Evolutionary conservation across 2,329 filamentous ascomycete species (phyloP).

Genomic region (Penicillium expansum): DNA sequence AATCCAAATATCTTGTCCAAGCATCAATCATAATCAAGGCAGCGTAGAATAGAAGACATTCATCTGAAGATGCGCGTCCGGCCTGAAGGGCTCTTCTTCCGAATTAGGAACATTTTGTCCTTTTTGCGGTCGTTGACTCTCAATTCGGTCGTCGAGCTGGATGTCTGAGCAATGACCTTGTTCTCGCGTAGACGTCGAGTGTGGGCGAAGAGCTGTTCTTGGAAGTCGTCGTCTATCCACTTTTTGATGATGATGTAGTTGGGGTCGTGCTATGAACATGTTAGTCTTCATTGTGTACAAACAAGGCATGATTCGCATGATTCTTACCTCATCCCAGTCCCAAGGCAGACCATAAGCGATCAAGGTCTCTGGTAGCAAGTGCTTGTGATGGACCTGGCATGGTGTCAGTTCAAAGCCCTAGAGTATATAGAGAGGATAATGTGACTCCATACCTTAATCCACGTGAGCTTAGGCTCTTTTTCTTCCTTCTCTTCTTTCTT

Average conservation of each 20-base stretch:
- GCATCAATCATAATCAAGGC: constrained; percentile 4
- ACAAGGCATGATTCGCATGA: constrained; percentile 4
- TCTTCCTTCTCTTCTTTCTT: constrained; percentile 35
- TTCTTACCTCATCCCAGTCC: constrained; percentile 48
- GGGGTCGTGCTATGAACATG: constrained; percentile 51
- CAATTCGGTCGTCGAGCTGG: constrained; percentile 40
- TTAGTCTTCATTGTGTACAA: not conserved
- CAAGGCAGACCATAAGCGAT: constrained; percentile 47
- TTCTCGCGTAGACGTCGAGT: constrained; percentile 63
- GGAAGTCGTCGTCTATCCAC: constrained; percentile 69
- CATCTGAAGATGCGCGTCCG: constrained; percentile 33
- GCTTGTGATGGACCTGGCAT: constrained; percentile 44
- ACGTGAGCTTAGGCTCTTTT: constrained; percentile 35
- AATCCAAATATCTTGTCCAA: not conserved
- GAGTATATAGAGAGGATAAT: not conserved
- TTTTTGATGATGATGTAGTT: constrained; percentile 71
- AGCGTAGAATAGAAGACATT: not conserved
- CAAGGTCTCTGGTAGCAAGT: constrained; percentile 47
- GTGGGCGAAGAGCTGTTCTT: constrained; percentile 70
- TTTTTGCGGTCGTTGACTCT: constrained; percentile 43
- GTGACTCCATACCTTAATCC: constrained; percentile 41
- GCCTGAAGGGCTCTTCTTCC: constrained; percentile 38
- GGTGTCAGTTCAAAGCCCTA: constrained; percentile 7
- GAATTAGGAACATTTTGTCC: constrained; percentile 48
- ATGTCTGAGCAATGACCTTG: constrained; percentile 37